Evolutionary conservation across 495 filamentous ascomycete species (phyloP), one percentile per base, ranked within the genome.

Genomic region (Tuber borchii): DNA sequence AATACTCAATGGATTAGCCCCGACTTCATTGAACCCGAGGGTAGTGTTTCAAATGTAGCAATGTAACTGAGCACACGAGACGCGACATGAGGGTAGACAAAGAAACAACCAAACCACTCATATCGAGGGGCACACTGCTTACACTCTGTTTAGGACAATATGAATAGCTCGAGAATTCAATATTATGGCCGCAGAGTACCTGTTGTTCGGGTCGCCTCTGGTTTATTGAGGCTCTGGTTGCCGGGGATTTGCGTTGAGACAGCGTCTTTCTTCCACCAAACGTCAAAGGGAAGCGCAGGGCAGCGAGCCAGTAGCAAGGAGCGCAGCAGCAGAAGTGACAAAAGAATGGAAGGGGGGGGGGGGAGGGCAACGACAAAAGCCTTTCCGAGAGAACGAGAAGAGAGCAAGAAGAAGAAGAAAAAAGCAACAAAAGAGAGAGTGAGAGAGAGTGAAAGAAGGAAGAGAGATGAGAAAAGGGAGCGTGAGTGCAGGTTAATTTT

Each of bases 401-500:
- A 65, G 56, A 65, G 56, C 26, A 17, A 43, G 73, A 77, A 44
- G 20, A 31, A 73, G 43, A 71, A 46, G 39, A 31, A 65, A 77
- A 78, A 73, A 75, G 46, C 72, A 79, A 75, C 74, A 71, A 80
- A 81, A 75, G 74, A 78, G 56, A 71, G 71, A 43, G 78, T 77
- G 73, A 70, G 51, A 74, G 69, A 80, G 65, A 51, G 74, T 71
- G 68, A 45, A 26, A 65, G 26, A 46, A 43, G 71, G 69, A 73
- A 45, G 37, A 56, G 37, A 56, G 56, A 40, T 4, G 72, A 73
- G 31, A n/a, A 71, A 77, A 79, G 74, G 73, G 79, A 81, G 78
- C 70, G 79, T 78, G 76, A 79, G 79, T 80, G 79, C 74, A 69
- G 76, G 74, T 79, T 78, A 75, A 79, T 78, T 79, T 76, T 40